These are phyloP conservation scores for Micractinium sp. DNA, from an alignment of 139 green algal genomes.

Conservation along the genomic window DNA sequence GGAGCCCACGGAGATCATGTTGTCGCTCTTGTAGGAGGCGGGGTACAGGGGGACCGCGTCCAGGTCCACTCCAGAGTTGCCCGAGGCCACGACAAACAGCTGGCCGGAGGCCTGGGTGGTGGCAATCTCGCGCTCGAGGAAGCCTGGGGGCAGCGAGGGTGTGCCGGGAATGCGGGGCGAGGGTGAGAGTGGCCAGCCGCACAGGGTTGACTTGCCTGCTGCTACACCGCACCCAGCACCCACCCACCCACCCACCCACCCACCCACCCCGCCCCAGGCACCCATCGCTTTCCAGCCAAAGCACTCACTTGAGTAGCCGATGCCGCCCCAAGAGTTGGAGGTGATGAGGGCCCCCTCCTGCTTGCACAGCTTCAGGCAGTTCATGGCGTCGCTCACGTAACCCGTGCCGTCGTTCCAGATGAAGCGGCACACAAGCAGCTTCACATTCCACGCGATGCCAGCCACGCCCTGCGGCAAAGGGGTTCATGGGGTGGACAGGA, in stretches of 20 bases:
- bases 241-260: too few relatives aligned
- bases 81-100: conserved; percentile 55
- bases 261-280: too few relatives aligned
- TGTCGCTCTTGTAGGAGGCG: conserved; percentile 32
- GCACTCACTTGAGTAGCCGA: conserved; percentile 26
- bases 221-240: too few relatives aligned
- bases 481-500: too few relatives aligned
- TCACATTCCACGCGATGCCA: conserved; percentile 35
- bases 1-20: conserved; percentile 48
- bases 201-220: neutral
- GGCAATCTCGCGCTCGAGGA: conserved; percentile 41
- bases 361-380: conserved; percentile 44
- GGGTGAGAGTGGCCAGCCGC: neutral
- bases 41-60: conserved; percentile 49
- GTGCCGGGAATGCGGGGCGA: neutral
- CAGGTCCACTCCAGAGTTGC: conserved; percentile 49
- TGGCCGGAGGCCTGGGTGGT: conserved; percentile 19
- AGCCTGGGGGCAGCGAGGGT: neutral
- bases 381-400: conserved; percentile 53
- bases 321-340: conserved; percentile 55
- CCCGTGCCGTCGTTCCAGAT: conserved; percentile 44
- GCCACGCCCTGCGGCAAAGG: conserved; percentile 35
- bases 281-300: too few relatives aligned
- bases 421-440: conserved; percentile 45
- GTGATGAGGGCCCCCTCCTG: conserved; percentile 46